phyloP scores from a whole-genome alignment of 129 eudicot species.

The Pseudognaphalium luteoalbum region DNA sequence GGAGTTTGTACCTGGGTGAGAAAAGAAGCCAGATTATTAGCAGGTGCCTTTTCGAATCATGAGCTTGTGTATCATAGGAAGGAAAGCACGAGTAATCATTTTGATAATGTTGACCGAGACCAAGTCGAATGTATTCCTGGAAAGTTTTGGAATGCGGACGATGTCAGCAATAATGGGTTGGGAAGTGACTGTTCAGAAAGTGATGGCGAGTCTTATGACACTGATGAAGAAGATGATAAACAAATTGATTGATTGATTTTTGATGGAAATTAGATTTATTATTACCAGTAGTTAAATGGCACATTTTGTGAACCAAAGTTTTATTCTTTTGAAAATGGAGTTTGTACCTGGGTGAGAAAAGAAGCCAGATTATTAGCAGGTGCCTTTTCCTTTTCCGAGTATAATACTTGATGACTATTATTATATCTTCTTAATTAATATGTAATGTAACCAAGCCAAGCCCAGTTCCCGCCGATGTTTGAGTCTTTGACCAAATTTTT shows the following conservation, averaged over 20 bases:
- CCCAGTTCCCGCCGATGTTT: too few species aligned
- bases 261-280: neutral
- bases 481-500: neutral
- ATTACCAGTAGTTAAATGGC: neutral
- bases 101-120: slow-evolving; percentile 17
- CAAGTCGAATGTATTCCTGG: slow-evolving; percentile 21
- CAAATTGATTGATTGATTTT: slow-evolving; percentile 21
- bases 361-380: slow-evolving; percentile 7
- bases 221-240: slow-evolving; percentile 42
- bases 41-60: slow-evolving; percentile 14
- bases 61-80: slow-evolving; percentile 54
- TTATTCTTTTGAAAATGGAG: neutral
- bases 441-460: neutral
- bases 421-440: too few species aligned
- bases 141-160: slow-evolving; percentile 29
- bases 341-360: neutral
- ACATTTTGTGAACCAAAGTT: neutral
- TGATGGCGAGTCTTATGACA: slow-evolving; percentile 35
- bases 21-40: neutral
- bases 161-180: slow-evolving; percentile 16
- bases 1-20: neutral
- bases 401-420: neutral
- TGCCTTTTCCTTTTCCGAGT: neutral
- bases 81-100: slow-evolving; percentile 30
- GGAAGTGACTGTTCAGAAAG: slow-evolving; percentile 26